phyloP scores from a whole-genome alignment of 2,329 filamentous ascomycete genomes.

The Talaromyces verruculosus region DNA sequence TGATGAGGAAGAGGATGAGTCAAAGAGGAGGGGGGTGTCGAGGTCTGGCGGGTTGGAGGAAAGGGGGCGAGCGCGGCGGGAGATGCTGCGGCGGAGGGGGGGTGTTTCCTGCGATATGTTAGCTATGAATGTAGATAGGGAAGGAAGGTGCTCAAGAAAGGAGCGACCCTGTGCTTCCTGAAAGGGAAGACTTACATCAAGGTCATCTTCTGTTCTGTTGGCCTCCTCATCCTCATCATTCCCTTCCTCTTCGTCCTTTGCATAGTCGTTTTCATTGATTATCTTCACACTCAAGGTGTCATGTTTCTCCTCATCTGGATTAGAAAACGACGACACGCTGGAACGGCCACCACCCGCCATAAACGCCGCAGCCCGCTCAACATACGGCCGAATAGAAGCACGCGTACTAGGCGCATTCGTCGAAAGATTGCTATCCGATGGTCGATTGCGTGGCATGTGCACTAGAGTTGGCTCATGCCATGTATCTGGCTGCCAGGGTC shows the following conservation, averaged over 20 bases:
- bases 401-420: slow-evolving; percentile 20
- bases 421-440: slow-evolving; percentile 19
- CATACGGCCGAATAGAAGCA: slow-evolving; percentile 21
- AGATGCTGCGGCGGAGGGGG: slow-evolving; percentile 15
- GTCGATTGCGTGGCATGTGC: slow-evolving; percentile 8
- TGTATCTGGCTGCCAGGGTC: slow-evolving; percentile 21
- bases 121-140: neutral
- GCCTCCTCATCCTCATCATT: neutral
- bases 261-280: neutral
- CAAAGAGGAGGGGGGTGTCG: slow-evolving; percentile 17
- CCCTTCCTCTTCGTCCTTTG: neutral
- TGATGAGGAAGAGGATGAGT: neutral
- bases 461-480: slow-evolving; percentile 7
- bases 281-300: neutral
- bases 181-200: neutral
- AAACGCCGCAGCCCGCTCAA: slow-evolving; percentile 16
- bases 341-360: slow-evolving; percentile 10
- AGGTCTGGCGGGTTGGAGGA: slow-evolving; percentile 21
- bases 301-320: neutral
- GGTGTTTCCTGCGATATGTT: neutral
- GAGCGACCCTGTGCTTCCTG: neutral
- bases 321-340: neutral
- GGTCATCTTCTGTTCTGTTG: neutral
- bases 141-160: neutral
- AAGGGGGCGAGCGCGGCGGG: slow-evolving; percentile 16